Conservation (phyloP, 441 rosid species). For the Populus trichocarpa region DNA sequence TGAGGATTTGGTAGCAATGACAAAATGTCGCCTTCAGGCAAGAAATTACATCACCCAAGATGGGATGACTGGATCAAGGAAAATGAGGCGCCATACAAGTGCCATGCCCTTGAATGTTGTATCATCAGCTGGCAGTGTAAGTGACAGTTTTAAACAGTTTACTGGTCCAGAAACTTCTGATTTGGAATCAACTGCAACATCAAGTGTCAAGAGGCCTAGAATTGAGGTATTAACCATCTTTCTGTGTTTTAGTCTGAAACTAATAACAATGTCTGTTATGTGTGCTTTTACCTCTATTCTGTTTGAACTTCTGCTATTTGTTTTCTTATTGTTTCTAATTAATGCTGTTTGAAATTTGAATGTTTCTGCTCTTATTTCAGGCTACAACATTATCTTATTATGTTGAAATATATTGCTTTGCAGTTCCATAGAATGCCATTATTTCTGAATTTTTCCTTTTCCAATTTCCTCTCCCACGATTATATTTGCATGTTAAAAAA, state of each 20-base stretch:
- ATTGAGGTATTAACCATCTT: slow-evolving; percentile 46
- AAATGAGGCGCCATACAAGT: slow-evolving; percentile 78
- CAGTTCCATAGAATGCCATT: not conserved
- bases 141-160: slow-evolving; percentile 68
- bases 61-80: slow-evolving; percentile 66
- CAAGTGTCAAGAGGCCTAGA: slow-evolving; percentile 70
- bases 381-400: not conserved
- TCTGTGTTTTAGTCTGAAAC: not conserved
- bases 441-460: not conserved
- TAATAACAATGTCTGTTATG: not conserved
- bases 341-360: not conserved
- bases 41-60: slow-evolving; percentile 76
- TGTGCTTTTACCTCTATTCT: not conserved
- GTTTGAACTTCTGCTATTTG: not conserved
- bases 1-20: too few relatives aligned
- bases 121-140: slow-evolving; percentile 73
- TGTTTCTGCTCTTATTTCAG: not conserved
- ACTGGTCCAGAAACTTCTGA: slow-evolving; percentile 70
- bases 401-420: not conserved
- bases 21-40: slow-evolving; percentile 68
- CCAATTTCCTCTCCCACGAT: not conserved
- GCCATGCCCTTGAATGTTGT: slow-evolving; percentile 69
- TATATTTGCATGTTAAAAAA: not conserved
- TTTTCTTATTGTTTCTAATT: not conserved
- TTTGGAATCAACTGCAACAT: slow-evolving; percentile 88